These are phyloP conservation scores for Aureobasidium sp. DNA, from an alignment of 2,329 filamentous ascomycete species.

Conservation along the genomic window DNA sequence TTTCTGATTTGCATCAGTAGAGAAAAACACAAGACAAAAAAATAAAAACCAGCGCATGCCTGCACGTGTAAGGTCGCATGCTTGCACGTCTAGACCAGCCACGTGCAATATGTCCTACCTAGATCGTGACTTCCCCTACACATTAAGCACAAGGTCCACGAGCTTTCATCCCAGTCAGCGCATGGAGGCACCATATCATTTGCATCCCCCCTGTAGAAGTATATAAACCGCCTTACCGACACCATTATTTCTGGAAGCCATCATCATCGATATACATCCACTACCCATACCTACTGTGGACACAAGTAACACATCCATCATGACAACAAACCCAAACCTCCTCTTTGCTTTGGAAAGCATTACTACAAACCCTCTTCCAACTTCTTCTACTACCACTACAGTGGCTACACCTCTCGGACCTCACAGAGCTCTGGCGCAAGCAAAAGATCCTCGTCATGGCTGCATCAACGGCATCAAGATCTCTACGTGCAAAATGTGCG, in stretches of 20 bases:
- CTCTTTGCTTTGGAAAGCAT: not conserved
- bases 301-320: not conserved
- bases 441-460: not conserved
- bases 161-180: not conserved
- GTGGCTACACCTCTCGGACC: not conserved
- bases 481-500: not conserved
- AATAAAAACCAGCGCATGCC: not conserved
- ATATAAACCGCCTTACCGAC: not conserved
- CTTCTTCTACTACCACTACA: not conserved
- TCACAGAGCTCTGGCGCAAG: not conserved
- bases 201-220: not conserved
- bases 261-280: not conserved
- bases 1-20: not conserved
- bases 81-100: not conserved
- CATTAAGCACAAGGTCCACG: not conserved
- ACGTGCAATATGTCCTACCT: not conserved
- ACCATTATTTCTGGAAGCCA: not conserved
- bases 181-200: not conserved
- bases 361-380: not conserved
- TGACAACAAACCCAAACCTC: conserved; percentile 5
- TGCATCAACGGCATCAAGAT: conserved; percentile 2
- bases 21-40: not conserved
- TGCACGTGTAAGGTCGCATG: not conserved
- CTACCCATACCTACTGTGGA: not conserved
- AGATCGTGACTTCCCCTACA: not conserved